Evolutionary conservation across 805 yeast genomes (phyloP), one percentile per base, ranked within the genome.

Genomic region (Kodamaea sagamina): DNA sequence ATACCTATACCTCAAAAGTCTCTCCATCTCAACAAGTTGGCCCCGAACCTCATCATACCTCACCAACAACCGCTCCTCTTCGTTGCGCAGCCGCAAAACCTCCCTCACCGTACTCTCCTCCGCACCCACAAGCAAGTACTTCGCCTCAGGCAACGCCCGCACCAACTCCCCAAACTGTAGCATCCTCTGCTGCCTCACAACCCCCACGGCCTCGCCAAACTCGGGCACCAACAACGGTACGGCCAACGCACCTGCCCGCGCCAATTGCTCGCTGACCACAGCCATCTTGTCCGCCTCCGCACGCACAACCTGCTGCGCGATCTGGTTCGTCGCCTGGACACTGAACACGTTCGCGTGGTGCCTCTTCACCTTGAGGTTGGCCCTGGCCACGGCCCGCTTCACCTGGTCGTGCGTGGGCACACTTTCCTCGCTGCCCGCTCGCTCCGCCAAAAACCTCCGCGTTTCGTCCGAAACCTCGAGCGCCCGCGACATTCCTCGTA

Each of bases 301-400:
- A 48, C 65, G 63, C 7, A 62, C 28, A 11, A 69, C 51, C 46
- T 70, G 74, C 46, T 61, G 70, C 15, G 61, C 62, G 1, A 70
- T 61, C 41, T 67, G 73, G 43, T 61, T 59, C 4, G 59, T 53
- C n/a, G 63, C 58, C 44, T 68, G 70, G 24, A 54, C 44, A 19
- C 53, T 47, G 53, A 61, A 67, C 31, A 52, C 41, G 38, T 48
- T 53, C 16, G 59, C 46, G 41, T 62, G 60, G 47, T 63, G 67
- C 10, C 70, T 46, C 36, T 55, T 53, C 17, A 62, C 47, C 34
- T 43, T 47, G 13, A 47, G 43, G 41, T 61, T 65, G 37, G 58
- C 49, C 39, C 55, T 57, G 47, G 48, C 49, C n/a, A 66, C 31
- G 5, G 53, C 44, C 17, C 50, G 48, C n/a, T 50, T 50, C 24